phyloP scores from a whole-genome alignment of 768 basidiomycete species.

The Tulasnella sp. region DNA sequence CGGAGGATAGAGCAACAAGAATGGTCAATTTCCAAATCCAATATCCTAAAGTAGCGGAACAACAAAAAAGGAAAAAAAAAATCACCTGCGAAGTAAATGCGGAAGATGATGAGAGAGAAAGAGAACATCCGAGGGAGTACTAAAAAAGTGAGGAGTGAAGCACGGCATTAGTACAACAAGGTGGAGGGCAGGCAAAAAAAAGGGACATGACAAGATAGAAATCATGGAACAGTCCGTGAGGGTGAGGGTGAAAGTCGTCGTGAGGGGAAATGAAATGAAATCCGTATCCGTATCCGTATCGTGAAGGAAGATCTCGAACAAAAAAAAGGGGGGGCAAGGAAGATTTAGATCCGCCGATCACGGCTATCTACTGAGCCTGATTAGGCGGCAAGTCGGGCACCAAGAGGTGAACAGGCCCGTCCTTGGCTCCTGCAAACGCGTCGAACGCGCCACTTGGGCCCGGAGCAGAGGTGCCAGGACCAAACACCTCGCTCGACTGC shows the following conservation, averaged over 20 bases:
- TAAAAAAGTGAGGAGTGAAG: not conserved
- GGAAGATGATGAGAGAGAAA: not conserved
- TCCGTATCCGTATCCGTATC: not conserved
- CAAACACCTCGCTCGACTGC: not conserved
- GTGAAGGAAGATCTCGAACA: not conserved
- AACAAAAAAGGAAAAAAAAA: not conserved
- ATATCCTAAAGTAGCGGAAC: not conserved
- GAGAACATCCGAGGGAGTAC: not conserved
- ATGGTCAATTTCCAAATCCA: not conserved
- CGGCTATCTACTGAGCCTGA: not conserved
- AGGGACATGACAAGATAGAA: not conserved
- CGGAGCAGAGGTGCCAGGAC: not conserved
- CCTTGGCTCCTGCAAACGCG: conserved; percentile 11
- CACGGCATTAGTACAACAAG: not conserved
- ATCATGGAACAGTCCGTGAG: not conserved
- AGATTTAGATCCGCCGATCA: too few species aligned
- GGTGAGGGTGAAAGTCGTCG: not conserved
- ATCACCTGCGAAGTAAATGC: not conserved
- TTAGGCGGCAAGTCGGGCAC: conserved; percentile 11
- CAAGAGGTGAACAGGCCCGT: conserved; percentile 10
- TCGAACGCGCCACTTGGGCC: not conserved
- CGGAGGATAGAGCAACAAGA: not conserved
- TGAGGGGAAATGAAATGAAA: too few species aligned
- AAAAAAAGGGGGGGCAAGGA: too few species aligned
- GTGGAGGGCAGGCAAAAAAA: not conserved